Conservation (phyloP, 2,329 filamentous ascomycete genomes). For the Xylaria sp. region DNA sequence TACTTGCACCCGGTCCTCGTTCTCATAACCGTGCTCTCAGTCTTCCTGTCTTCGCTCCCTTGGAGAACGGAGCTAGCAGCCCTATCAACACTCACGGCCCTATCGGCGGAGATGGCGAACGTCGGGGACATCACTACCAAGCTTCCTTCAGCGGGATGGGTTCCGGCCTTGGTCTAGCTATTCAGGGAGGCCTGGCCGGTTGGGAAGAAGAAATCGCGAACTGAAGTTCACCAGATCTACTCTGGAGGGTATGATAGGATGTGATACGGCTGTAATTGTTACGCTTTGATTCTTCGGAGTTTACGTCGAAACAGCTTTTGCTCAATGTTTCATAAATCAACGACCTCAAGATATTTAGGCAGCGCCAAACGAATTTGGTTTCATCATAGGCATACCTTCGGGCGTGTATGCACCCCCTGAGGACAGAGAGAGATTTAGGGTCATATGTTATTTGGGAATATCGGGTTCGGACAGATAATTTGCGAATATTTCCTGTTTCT, state of each 20-base stretch:
- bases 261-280: slow-evolving; percentile 42
- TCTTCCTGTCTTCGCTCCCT: slow-evolving; percentile 65
- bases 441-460: too few relatives aligned
- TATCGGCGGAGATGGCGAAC: slow-evolving; percentile 47
- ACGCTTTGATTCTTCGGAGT: slow-evolving; percentile 27
- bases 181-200: slow-evolving; percentile 59
- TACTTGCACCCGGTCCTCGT: slow-evolving; percentile 64
- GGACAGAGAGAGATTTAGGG: too few relatives aligned
- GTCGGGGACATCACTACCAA: slow-evolving; percentile 62
- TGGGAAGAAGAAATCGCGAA: slow-evolving; percentile 65
- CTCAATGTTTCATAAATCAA: slow-evolving; percentile 31
- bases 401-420: background rate
- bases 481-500: too few relatives aligned
- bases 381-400: background rate
- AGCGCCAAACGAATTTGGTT: background rate
- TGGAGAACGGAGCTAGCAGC: slow-evolving; percentile 54
- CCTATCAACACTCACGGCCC: slow-evolving; percentile 44
- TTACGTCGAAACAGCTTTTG: slow-evolving; percentile 23
- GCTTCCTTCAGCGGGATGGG: slow-evolving; percentile 57
- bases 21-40: slow-evolving; percentile 78
- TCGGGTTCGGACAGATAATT: too few relatives aligned
- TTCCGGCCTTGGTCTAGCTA: slow-evolving; percentile 55
- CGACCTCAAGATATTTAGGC: slow-evolving; percentile 22
- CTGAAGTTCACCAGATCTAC: slow-evolving; percentile 29
- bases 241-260: background rate